Evolutionary conservation across 164 flowering plant species (phyloP), one percentile per base, ranked within the genome.

Genomic region (Tetrastigma voinierianum): DNA sequence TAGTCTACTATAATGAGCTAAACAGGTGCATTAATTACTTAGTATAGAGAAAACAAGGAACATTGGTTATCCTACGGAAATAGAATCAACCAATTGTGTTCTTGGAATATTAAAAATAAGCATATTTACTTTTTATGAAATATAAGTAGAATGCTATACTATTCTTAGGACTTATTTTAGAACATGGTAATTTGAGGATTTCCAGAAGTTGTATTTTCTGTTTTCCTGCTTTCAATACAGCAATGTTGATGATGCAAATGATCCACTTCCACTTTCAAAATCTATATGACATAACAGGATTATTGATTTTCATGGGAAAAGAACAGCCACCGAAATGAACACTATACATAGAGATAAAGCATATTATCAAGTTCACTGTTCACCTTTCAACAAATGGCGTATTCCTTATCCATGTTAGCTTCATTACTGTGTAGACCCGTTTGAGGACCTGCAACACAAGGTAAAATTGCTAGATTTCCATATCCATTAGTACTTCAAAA

Each of bases 391-490:
- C 51, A 75, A 70, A 81, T 40, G 90, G n/a, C 47, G 95, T 79
- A 67, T 83, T 89, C 73, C 99, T 84, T 68, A 90, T 85, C 99
- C 98, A 92, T 10, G 97, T 90, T 23, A 92, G 67, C 78, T 78
- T 88, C 21, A 86, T 44, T 67, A 89, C 68, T 10, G 84, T 75
- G 1, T 69, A 71, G 20, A 85, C 40, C 46, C 78, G 70, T 69
- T 89, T 78, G 9, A 95, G 90, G 78, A 87, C 97, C 99, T 92
- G 85, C 64, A 67, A 18, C 57, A 20, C 0, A 46, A 43, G n/a
- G 48, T 16, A 32, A 14, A 55, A 19, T 9, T 48, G 49, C 32
- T 12, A 14, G 21, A 12, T 1, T 46, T n/a, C n/a, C 13, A 18
- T 32, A 17, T 16, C 12, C 44, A 10, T 55, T 19, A 32, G 16